phyloP scores from a whole-genome alignment of 176 grass and related monocot genomes.

The Cymbopogon citratus region DNA sequence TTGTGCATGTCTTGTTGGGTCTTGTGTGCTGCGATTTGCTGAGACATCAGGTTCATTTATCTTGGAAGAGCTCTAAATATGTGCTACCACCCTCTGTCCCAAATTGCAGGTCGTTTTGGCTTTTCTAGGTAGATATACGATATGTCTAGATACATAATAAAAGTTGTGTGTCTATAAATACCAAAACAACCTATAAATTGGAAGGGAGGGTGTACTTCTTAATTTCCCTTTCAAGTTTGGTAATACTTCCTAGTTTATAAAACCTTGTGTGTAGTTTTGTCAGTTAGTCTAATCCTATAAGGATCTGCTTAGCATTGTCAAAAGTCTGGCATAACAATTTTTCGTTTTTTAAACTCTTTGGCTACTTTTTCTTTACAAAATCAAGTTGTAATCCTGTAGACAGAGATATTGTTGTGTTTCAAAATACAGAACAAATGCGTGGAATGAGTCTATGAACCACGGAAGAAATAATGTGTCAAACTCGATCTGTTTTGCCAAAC shows the following conservation, averaged over 20 bases:
- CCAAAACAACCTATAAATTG: background rate
- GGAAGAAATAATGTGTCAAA: background rate
- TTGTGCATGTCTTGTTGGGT: constrained; percentile 14
- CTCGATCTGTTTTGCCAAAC: background rate
- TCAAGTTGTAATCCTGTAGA: background rate
- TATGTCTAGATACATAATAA: background rate
- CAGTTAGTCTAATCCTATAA: constrained; percentile 2
- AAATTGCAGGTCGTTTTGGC: background rate
- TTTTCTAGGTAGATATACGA: background rate
- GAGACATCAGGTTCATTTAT: constrained; percentile 18
- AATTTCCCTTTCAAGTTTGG: constrained; percentile 9
- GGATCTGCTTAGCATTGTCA: background rate
- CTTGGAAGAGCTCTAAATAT: constrained; percentile 6
- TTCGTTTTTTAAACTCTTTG: background rate
- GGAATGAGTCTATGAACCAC: background rate
- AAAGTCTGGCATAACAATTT: background rate
- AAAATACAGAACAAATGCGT: background rate
- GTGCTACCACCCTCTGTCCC: background rate
- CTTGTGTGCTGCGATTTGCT: constrained; percentile 2
- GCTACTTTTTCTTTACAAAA: background rate
- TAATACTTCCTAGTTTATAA: background rate
- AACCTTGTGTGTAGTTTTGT: background rate
- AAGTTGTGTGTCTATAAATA: background rate
- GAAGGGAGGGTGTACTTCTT: background rate
- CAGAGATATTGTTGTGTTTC: background rate